A percentile compares a stretch with the other conserved stretches of the same genome.
Conservation (phyloP, 192 early-diverging fungal species). For the Backusella circina region DNA sequence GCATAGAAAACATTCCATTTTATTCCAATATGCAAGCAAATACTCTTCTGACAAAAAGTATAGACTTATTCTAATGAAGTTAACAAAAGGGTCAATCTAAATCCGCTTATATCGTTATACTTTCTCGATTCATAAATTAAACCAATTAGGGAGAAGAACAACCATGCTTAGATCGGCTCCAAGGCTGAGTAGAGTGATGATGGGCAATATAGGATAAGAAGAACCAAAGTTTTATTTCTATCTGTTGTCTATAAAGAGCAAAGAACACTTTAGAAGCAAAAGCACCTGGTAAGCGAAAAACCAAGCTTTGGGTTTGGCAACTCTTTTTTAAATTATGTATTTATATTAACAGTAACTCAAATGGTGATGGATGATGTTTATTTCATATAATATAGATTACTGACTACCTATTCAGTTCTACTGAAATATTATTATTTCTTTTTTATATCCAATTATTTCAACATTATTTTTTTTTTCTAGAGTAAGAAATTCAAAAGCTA, state of each 20-base stretch:
- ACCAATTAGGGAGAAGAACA: neutral
- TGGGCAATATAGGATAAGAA: neutral
- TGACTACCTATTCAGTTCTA: neutral
- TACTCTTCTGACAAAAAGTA: neutral
- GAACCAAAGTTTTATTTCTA: neutral
- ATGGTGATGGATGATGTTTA: neutral
- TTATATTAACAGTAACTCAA: neutral
- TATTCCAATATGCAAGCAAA: neutral
- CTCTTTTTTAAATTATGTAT: too few relatives aligned
- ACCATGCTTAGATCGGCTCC: neutral
- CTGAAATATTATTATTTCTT: neutral
- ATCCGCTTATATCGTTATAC: neutral
- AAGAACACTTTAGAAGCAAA: neutral
- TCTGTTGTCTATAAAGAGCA: neutral
- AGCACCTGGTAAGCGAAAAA: neutral
- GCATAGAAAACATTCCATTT: neutral
- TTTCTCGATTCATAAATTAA: neutral
- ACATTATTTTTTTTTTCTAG: neutral
- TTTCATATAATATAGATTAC: neutral
- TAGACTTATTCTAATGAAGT: neutral
- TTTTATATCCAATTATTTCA: neutral
- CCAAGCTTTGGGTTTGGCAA: neutral
- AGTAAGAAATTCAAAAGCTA: neutral
- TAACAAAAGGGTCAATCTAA: neutral
- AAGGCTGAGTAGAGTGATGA: neutral